Conservation (phyloP, 306 rosid species). For the Corylus heterophylla region DNA sequence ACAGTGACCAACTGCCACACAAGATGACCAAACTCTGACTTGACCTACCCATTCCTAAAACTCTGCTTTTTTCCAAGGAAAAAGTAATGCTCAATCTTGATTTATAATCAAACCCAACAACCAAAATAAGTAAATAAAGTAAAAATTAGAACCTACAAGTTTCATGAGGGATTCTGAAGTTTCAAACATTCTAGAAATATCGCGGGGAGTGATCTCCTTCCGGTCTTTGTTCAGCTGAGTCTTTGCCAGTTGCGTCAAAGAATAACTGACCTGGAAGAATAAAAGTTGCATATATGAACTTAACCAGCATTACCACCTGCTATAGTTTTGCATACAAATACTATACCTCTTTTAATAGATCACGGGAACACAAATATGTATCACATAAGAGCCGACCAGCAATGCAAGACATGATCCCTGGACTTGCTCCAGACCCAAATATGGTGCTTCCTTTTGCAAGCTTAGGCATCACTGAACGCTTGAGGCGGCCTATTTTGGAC, state of each 20-base stretch:
- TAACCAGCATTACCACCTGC: conserved; percentile 13
- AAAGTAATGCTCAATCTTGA: not conserved
- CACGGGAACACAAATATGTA: conserved; percentile 86
- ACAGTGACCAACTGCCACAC: not conserved
- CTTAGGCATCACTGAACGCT: conserved; percentile 84
- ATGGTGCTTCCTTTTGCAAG: conserved; percentile 61
- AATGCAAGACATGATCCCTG: conserved; percentile 85
- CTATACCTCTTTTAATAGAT: conserved; percentile 84
- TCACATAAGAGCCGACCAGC: conserved; percentile 97
- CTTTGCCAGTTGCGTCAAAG: conserved; percentile 83
- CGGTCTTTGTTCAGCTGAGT: conserved; percentile 85
- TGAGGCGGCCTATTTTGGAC: conserved; percentile 96
- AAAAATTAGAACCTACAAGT: conserved; percentile 59
- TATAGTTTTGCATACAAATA: conserved; percentile 26
- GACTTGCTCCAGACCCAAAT: conserved; percentile 92
- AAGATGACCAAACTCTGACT: not conserved
- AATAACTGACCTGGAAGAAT: conserved; percentile 83
- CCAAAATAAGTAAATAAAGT: conserved; percentile 3
- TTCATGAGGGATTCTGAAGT: conserved; percentile 70
- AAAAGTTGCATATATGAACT: conserved; percentile 25
- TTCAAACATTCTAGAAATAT: conserved; percentile 74
- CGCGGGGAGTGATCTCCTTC: conserved; percentile 84
- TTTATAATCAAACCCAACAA: conserved; percentile 3
- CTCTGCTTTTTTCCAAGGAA: not conserved
- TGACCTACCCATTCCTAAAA: not conserved